Evolutionary conservation across 345 rosid genomes (phyloP), one percentile per base, ranked within the genome.

Genomic region (Corymbia maculata): DNA sequence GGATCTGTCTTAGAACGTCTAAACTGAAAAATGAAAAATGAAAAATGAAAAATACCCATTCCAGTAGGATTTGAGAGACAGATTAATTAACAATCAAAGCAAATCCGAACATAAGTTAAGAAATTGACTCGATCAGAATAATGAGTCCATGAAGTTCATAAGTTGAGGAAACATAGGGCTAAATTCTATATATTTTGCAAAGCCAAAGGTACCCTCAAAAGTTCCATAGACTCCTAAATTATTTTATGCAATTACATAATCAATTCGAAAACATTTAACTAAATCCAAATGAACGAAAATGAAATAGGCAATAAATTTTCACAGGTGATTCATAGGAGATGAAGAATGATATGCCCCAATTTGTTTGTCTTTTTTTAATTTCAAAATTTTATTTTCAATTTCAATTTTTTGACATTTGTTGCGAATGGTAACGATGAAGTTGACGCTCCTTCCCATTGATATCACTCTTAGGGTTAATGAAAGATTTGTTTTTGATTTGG

Each of bases 291-390:
- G 26, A 10, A 59, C 28, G 1, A 26, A 11, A 8, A 55, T 55
- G 5, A 55, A 55, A 55, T 0, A 1, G 28, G 0, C 28, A 22
- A 55, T 22, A 26, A 22, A 8, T 55, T 55, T 55, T 55, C 61
- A 9, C 28, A 8, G 0, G 28, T 55, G 1, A 26, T 22, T 55
- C 2, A 0, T 9, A 9, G 2, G 9, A 55, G 61, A 55, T 4
- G 13, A 55, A 55, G 61, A 55, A 22, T 55, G 61, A 55, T 55
- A 55, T 55, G 21, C 0, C 61, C 61, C 21, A 55, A 55, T 55
- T 8, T 22, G 12, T 55, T 55, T 5, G 1, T 9, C 6, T 5
- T 55, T 55, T 0, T 22, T 55, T 1, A 22, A 55, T 55, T 55
- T 55, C 61, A 55, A 55, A 55, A 22, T 55, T 55, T 55, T 55